These are phyloP conservation scores for Didymella glomerata DNA, from an alignment of 2,329 filamentous ascomycete genomes.

Conservation along the genomic window DNA sequence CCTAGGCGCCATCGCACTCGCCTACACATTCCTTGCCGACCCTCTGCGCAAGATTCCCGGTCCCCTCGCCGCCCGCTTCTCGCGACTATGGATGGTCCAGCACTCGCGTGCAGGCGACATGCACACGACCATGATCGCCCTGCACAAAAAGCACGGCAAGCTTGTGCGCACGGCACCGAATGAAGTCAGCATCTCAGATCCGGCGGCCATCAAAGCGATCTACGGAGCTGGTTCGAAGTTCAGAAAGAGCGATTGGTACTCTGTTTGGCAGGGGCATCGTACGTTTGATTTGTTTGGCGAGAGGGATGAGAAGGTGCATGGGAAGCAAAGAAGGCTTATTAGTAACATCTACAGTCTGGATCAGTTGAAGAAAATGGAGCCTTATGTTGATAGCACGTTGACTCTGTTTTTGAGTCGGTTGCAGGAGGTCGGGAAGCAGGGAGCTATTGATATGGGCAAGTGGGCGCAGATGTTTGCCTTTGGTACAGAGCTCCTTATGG, in stretches of 20 bases:
- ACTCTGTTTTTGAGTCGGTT: conserved; percentile 7
- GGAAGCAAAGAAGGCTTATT: conserved; percentile 30
- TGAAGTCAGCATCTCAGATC: conserved; percentile 22
- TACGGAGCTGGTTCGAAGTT: conserved; percentile 34
- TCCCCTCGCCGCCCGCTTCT: conserved; percentile 15
- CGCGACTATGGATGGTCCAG: conserved; percentile 20
- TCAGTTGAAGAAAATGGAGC: conserved; percentile 49
- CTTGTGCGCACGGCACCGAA: conserved; percentile 24
- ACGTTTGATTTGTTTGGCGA: conserved; percentile 27
- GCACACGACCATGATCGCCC: conserved; percentile 17
- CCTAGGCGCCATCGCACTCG: not conserved
- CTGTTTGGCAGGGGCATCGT: conserved; percentile 22
- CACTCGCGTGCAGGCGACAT: conserved; percentile 14
- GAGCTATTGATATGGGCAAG: conserved; percentile 46
- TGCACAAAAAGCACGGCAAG: conserved; percentile 24
- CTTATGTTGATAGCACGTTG: conserved; percentile 43
- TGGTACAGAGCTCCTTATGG: conserved; percentile 27
- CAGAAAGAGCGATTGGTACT: conserved; percentile 33
- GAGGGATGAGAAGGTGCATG: conserved; percentile 24
- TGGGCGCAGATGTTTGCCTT: conserved; percentile 55
- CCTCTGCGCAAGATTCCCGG: conserved; percentile 17
- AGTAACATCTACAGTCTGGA: conserved; percentile 48
- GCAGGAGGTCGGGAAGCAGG: conserved; percentile 7
- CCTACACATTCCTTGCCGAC: conserved; percentile 11
- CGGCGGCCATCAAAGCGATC: conserved; percentile 26